phyloP scores from a whole-genome alignment of 192 early-diverging fungal species.

The Entomortierella chlamydospora region DNA sequence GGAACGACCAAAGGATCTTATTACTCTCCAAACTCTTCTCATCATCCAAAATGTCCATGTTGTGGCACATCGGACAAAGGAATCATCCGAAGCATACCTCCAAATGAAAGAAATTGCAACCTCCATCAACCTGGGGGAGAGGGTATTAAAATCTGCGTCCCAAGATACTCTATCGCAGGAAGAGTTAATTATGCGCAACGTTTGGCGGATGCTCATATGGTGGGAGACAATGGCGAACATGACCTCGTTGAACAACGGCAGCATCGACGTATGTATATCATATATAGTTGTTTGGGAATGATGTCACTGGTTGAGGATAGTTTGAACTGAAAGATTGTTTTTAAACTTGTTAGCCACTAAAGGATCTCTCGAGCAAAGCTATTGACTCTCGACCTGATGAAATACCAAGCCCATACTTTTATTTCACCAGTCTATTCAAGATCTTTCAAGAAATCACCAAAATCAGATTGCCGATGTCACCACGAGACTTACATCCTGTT shows the following conservation, averaged over 20 bases:
- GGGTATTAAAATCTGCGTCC: constrained; percentile 7
- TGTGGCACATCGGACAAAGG: constrained; percentile 2
- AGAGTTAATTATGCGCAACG: constrained; percentile 35
- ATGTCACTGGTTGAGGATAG: no score
- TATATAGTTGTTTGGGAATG: no score
- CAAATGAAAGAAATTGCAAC: constrained; percentile 13
- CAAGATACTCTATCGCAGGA: constrained; percentile 11
- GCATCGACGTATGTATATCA: constrained; percentile 20
- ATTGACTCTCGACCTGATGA: constrained; percentile 31
- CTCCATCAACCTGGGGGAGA: constrained; percentile 16
- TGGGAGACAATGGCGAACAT: constrained; percentile 15
- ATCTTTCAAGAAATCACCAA: constrained; percentile 24
- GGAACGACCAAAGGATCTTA: constrained; percentile 18
- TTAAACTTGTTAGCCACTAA: constrained; percentile 12
- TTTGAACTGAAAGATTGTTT: not conserved
- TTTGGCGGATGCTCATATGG: constrained; percentile 28
- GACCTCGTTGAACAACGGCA: not conserved
- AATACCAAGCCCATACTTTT: constrained; percentile 1
- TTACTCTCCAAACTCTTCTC: constrained; percentile 25
- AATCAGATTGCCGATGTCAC: constrained; percentile 30
- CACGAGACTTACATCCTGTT: constrained; percentile 25
- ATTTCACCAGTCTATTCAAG: constrained; percentile 31
- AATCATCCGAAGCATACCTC: not conserved
- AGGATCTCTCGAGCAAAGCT: constrained; percentile 10
- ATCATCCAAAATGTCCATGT: constrained; percentile 22